These are phyloP conservation scores for Kluyveromyces nonfermentans DNA, from an alignment of 805 yeast genomes.

Conservation along the genomic window DNA sequence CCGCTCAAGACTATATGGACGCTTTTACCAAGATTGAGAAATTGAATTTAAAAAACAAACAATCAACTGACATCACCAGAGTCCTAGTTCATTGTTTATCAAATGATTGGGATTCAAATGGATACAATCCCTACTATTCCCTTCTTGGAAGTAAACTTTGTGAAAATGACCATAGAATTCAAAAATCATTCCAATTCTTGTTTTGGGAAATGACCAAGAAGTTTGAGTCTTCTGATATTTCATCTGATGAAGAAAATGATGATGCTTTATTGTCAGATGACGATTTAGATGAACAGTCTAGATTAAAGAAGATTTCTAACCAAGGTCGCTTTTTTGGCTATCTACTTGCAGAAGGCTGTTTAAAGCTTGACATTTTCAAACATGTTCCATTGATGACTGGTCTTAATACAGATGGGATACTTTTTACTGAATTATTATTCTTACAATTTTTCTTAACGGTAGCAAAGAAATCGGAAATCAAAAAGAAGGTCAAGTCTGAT, in stretches of 20 bases:
- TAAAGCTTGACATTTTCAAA: slow-evolving; percentile 65
- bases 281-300: slow-evolving; percentile 43
- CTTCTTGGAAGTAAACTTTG: slow-evolving; percentile 70
- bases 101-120: slow-evolving; percentile 46
- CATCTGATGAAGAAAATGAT: slow-evolving; percentile 25
- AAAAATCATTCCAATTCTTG: slow-evolving; percentile 79
- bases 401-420: slow-evolving; percentile 45
- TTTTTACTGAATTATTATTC: slow-evolving; percentile 67
- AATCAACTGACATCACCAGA: slow-evolving; percentile 78
- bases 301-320: slow-evolving; percentile 53
- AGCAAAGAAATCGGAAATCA: slow-evolving; percentile 52
- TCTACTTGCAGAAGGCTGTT: slow-evolving; percentile 60
- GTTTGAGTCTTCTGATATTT: slow-evolving; percentile 46
- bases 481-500: slow-evolving; percentile 20
- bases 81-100: slow-evolving; percentile 80
- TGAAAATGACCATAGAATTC: slow-evolving; percentile 52
- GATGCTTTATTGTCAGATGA: slow-evolving; percentile 25
- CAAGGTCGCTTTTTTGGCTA: slow-evolving; percentile 76
- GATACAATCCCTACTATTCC: slow-evolving; percentile 85
- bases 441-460: slow-evolving; percentile 56
- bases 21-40: slow-evolving; percentile 78
- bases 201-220: slow-evolving; percentile 81
- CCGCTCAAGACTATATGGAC: slow-evolving; percentile 86
- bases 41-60: slow-evolving; percentile 64
- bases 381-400: slow-evolving; percentile 66